Evolutionary conservation across 169 alveolate species (phyloP), one percentile per base, ranked within the genome.

Genomic region (Eimeria praecox): DNA sequence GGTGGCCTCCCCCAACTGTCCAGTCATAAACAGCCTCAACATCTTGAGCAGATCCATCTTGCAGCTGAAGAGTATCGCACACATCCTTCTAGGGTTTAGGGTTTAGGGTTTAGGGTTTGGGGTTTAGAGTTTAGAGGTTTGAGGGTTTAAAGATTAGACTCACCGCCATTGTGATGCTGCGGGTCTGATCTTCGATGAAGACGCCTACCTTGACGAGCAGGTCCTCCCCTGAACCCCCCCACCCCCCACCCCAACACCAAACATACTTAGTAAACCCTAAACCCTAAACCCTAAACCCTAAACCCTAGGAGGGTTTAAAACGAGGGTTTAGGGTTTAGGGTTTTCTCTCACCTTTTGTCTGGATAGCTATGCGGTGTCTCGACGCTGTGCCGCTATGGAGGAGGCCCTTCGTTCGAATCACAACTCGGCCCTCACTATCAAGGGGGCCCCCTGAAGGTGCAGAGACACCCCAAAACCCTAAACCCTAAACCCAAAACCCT

Each of bases 401-500:
- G 30, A 95, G 95, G 27, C 95, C 85, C 92, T 97, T 94, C 49
- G 97, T 89, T 33, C 97, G 96, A n/a, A 97, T 62, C 42, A 97
- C 88, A 78, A 90, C 90, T 16, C 96, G 97, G 24, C 95, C 97
- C 44, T 64, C 89, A 52, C 95, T 62, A 95, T 97, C 97, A 20
- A 97, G 46, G 16, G 97, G 97, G 49, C 97, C 97, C 35, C 97
- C 97, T 92, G 54, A 5, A 59, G 49, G 9, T 73, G 27, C 83
- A 30, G 22, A 73, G 16, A 56, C 66, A 56, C 66, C 18, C 18
- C 66, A 56, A 56, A 56, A 56, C 66, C 66, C 66, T 56, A 56
- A 14, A 56, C 66, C 66, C 66, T 56, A 56, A 56, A 56, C 66
- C 66, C 66, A 5, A 14, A 14, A 14, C 66, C 66, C 66, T 20